Percentiles rank a stretch among this genome's conserved stretches.
Evolutionary conservation across 495 filamentous ascomycete genomes (phyloP).

Genomic region (Penicillium arizonense): DNA sequence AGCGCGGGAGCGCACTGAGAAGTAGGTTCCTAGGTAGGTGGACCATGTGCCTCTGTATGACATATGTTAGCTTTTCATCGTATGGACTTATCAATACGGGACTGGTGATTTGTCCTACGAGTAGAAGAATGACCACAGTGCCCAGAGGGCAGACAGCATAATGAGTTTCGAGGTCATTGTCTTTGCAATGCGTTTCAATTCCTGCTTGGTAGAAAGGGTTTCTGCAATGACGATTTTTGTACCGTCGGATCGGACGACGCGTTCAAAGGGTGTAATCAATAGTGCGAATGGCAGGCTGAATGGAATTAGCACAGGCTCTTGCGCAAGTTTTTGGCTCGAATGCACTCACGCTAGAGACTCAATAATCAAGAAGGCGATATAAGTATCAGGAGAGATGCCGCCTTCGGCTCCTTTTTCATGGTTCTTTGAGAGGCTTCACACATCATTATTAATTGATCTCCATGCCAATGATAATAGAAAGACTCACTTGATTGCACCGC

Average conservation of each 20-base stretch:
- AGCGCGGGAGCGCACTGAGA: slow-evolving; percentile 28
- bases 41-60: slow-evolving; percentile 23
- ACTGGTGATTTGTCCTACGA: slow-evolving; percentile 7
- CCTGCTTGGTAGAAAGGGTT: slow-evolving; percentile 25
- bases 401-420: slow-evolving; percentile 19
- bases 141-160: slow-evolving; percentile 25
- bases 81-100: background rate
- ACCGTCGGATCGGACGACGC: slow-evolving; percentile 27
- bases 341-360: slow-evolving; percentile 29
- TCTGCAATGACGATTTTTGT: slow-evolving; percentile 26
- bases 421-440: slow-evolving; percentile 25
- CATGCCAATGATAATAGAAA: background rate
- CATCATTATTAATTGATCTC: background rate
- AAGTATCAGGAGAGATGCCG: slow-evolving; percentile 28
- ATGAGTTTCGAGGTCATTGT: slow-evolving; percentile 29
- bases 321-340: background rate
- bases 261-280: slow-evolving; percentile 26
- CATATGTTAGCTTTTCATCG: slow-evolving; percentile 3
- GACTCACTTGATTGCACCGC: slow-evolving; percentile 32
- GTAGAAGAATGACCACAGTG: slow-evolving; percentile 34
- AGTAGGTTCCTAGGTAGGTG: slow-evolving; percentile 29
- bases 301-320: background rate
- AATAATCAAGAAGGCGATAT: slow-evolving; percentile 30
- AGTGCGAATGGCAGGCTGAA: slow-evolving; percentile 26
- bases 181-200: slow-evolving; percentile 25